Evolutionary conservation across 2,329 filamentous ascomycete species (phyloP).

Genomic region (Apiospora phragmitis): DNA sequence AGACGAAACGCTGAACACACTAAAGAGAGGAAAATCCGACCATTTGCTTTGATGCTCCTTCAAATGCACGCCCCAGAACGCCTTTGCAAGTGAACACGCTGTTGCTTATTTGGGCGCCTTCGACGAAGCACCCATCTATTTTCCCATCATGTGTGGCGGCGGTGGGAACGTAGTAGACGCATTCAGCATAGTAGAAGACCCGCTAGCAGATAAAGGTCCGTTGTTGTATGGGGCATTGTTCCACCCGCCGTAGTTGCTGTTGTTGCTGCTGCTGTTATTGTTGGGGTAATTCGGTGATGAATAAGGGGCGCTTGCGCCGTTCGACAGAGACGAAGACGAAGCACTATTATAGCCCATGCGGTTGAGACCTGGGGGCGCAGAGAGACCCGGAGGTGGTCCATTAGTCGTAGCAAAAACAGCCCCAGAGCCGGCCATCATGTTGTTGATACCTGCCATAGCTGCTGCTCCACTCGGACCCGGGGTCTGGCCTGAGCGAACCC

Average conservation of each 20-base stretch:
- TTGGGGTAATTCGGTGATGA: constrained; percentile 22
- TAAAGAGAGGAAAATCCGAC: neutral
- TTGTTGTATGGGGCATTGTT: constrained; percentile 25
- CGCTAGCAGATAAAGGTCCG: constrained; percentile 24
- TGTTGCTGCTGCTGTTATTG: neutral
- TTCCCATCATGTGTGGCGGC: constrained; percentile 11
- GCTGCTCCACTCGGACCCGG: constrained; percentile 40
- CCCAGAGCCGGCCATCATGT: constrained; percentile 51
- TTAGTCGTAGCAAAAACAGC: constrained; percentile 67
- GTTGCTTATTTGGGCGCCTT: neutral
- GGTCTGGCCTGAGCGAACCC: constrained; percentile 79
- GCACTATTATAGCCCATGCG: constrained; percentile 25
- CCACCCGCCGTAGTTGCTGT: constrained; percentile 21
- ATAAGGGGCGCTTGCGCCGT: constrained; percentile 24
- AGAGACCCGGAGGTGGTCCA: constrained; percentile 80
- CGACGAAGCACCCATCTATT: neutral
- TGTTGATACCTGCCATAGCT: constrained; percentile 57
- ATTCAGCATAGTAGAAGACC: constrained; percentile 10
- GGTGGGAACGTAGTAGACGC: neutral
- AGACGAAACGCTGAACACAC: neutral
- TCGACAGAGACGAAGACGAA: constrained; percentile 19
- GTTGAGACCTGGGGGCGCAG: constrained; percentile 69
- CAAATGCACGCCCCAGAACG: constrained; percentile 10
- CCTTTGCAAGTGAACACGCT: constrained; percentile 8
- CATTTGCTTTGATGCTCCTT: constrained; percentile 10